Base-by-base conservation (phyloP, 441 rosid genomes). In the Croton laevigatus region DNA sequence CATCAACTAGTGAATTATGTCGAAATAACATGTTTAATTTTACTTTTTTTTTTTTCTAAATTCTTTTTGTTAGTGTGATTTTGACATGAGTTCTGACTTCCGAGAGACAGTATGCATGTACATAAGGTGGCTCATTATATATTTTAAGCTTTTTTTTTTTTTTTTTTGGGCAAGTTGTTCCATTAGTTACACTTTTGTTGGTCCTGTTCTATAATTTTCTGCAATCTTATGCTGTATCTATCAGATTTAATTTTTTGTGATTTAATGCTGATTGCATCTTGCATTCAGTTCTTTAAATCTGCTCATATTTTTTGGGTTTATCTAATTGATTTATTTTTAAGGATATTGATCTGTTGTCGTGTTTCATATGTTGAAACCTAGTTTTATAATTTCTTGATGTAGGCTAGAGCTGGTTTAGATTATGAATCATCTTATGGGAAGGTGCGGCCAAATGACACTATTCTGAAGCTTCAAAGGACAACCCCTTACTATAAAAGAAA, bases 381-480 rank as follows among this genome's bases (percentile, higher is more conserved):
- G 46, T 27, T 51, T 73, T 10, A 17, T 34, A 55, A 44, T 57
- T 62, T 36, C 55, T 34, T 10, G 51, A 13, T 82, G 86, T 81
- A 94, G 98, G 84, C 98, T 10, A 86, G 96, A 81, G 96, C 97
- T 74, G 98, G 98, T 69, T 72, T 94, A 71, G 98, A 94, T 80
- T 94, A 94, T 70, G 98, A 91, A 73, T 92, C 97, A 66, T 91
- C 97, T 2, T 94, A 80, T 71, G 96, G 98, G 7, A 91, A 90
- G 78, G 91, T 61, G 22, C 85, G 87, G 8, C 81, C 98, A 62
- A 91, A 79, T 70, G 98, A 94, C 78, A 90, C 97, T 23, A 91
- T 94, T 65, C 37, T 88, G 82, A 91, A 87, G 86, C 97, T 94
- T 71, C 98, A 91, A 74, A 85, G 98, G 51, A 94, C 98, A 62